Evolutionary conservation across 2,329 filamentous ascomycete species (phyloP).

Genomic region (Ceratocystis destructans): DNA sequence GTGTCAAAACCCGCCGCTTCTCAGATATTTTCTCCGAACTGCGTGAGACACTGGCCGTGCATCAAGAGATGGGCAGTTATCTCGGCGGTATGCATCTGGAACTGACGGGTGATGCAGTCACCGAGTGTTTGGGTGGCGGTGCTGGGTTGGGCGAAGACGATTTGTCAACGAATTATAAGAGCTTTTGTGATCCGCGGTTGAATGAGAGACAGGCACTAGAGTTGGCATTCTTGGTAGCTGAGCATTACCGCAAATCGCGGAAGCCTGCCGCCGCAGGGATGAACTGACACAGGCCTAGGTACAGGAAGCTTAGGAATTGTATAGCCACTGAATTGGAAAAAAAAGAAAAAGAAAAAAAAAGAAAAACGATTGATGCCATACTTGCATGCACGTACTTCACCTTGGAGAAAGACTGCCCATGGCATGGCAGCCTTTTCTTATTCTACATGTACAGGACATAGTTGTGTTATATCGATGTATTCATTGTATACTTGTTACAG

Average conservation of each 20-base stretch:
- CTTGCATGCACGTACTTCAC: not conserved
- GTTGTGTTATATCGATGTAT: slow-evolving; percentile 1
- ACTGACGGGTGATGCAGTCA: slow-evolving; percentile 88
- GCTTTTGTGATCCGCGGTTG: slow-evolving; percentile 84
- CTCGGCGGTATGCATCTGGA: slow-evolving; percentile 91
- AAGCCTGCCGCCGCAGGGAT: slow-evolving; percentile 5
- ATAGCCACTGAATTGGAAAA: no score
- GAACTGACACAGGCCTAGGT: not conserved
- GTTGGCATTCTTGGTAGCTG: slow-evolving; percentile 83
- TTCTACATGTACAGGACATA: not conserved
- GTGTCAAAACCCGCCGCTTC: slow-evolving; percentile 89
- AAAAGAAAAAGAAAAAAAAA: no score
- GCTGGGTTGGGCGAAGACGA: slow-evolving; percentile 80
- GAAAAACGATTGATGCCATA: not conserved
- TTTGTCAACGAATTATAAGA: slow-evolving; percentile 80
- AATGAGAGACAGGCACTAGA: slow-evolving; percentile 98
- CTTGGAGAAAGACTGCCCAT: not conserved
- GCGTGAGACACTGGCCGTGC: slow-evolving; percentile 67
- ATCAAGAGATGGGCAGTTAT: slow-evolving; percentile 70
- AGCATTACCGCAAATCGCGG: slow-evolving; percentile 46
- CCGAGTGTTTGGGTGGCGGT: slow-evolving; percentile 85
- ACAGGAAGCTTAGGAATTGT: not conserved
- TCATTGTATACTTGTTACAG: not conserved
- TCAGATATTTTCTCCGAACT: slow-evolving; percentile 80
- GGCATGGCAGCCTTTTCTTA: not conserved